A percentile compares a stretch with the other conserved stretches of the same genome.
These are phyloP conservation scores for Paxillus rubicundulus DNA, from an alignment of 768 basidiomycete genomes.

Conservation along the genomic window DNA sequence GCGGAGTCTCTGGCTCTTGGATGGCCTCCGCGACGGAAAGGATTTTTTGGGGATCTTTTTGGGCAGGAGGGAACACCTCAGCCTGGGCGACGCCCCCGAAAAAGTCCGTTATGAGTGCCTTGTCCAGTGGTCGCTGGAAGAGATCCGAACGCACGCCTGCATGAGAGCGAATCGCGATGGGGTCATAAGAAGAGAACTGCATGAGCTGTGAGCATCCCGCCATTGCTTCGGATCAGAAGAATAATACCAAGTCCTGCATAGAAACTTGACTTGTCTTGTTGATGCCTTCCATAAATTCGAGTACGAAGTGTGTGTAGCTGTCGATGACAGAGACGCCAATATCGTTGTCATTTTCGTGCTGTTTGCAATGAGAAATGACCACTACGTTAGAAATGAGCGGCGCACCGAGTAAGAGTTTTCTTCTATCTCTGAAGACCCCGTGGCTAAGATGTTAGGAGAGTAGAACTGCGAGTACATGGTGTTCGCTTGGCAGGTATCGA, in stretches of 20 bases:
- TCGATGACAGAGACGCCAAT: constrained; percentile 97
- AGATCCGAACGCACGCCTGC: constrained; percentile 88
- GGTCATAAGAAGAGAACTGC: constrained; percentile 84
- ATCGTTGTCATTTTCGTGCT: constrained; percentile 93
- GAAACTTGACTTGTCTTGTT: constrained; percentile 85
- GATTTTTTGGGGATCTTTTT: not conserved
- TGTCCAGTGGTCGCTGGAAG: constrained; percentile 64
- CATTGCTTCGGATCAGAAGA: not conserved
- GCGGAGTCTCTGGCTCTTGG: not conserved
- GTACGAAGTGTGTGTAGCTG: constrained; percentile 86
- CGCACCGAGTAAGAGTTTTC: constrained; percentile 94
- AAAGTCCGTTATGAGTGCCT: constrained; percentile 75
- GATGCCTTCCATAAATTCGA: constrained; percentile 88
- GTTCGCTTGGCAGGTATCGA: constrained; percentile 97
- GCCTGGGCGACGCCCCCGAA: constrained; percentile 87
- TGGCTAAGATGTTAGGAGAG: constrained; percentile 89
- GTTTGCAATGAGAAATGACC: constrained; percentile 1
- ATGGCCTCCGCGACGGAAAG: not conserved
- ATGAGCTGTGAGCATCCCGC: constrained; percentile 6
- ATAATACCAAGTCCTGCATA: constrained; percentile 75
- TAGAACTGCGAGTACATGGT: constrained; percentile 93
- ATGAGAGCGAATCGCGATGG: constrained; percentile 72
- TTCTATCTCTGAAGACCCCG: constrained; percentile 77
- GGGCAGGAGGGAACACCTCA: constrained; percentile 48
- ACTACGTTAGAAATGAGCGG: not conserved